Conservation (phyloP, 176 grass and related monocot species). For the Carex pumila region DNA sequence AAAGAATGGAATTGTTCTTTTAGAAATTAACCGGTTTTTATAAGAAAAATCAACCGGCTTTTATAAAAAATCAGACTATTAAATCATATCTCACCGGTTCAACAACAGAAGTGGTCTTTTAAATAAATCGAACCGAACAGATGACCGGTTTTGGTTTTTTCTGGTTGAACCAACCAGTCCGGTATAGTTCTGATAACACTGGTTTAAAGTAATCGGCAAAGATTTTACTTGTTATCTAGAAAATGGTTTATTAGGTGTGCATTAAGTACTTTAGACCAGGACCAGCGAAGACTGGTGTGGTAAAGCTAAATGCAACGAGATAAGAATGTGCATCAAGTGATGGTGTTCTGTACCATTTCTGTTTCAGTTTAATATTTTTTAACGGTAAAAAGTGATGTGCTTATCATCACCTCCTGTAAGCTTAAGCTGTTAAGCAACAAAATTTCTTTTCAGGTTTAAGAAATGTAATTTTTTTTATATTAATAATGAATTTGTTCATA, state of each 20-base stretch:
- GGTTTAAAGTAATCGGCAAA: not conserved
- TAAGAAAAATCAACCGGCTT: too few species aligned
- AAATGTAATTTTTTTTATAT: not conserved
- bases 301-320: not conserved
- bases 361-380: not conserved
- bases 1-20: too few species aligned
- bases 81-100: too few species aligned
- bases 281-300: not conserved
- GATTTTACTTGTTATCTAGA: not conserved
- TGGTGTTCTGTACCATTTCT: not conserved
- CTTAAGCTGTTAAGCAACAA: not conserved
- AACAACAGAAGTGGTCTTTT: too few species aligned
- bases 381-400: not conserved
- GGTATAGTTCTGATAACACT: not conserved
- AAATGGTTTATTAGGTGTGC: not conserved
- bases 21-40: too few species aligned
- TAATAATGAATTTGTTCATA: not conserved
- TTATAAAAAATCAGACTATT: too few species aligned
- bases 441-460: not conserved
- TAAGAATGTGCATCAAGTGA: constrained; percentile 4
- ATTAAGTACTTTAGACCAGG: not conserved
- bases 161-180: too few species aligned
- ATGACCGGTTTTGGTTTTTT: too few species aligned
- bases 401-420: not conserved
- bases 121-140: too few species aligned